Evolutionary conservation across 768 basidiomycete genomes (phyloP).

Genomic region (Xerocomellus amylosporus): DNA sequence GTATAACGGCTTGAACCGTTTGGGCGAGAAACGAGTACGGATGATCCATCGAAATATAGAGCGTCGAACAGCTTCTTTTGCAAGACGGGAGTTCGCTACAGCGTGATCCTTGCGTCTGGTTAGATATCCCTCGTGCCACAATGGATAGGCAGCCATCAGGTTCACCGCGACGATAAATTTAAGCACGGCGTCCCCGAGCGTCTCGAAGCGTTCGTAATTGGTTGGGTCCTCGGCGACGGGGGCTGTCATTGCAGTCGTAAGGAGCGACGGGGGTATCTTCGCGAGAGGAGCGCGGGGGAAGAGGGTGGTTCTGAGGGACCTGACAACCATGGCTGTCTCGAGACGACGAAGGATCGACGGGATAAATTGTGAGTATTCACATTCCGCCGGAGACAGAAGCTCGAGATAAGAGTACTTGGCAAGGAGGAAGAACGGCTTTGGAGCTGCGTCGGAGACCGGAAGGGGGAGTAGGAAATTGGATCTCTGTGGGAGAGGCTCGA

Average conservation of each 20-base stretch:
- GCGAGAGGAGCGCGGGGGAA: slow-evolving; percentile 43
- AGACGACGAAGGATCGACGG: slow-evolving; percentile 68
- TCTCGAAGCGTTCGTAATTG: slow-evolving; percentile 75
- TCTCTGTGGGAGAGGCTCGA: slow-evolving; percentile 47
- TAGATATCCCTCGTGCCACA: slow-evolving; percentile 82
- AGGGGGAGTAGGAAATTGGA: slow-evolving; percentile 61
- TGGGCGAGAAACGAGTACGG: slow-evolving; percentile 44
- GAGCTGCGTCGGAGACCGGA: slow-evolving; percentile 16
- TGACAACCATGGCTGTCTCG: slow-evolving; percentile 47
- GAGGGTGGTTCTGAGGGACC: slow-evolving; percentile 48
- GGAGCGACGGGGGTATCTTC: slow-evolving; percentile 43
- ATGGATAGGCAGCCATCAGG: slow-evolving; percentile 58
- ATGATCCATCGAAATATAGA: slow-evolving; percentile 68
- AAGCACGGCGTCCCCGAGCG: slow-evolving; percentile 71
- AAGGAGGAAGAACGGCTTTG: slow-evolving; percentile 41
- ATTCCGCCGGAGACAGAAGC: slow-evolving; percentile 52
- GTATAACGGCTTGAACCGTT: slow-evolving; percentile 41
- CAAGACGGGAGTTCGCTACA: slow-evolving; percentile 67
- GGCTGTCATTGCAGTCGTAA: slow-evolving; percentile 59
- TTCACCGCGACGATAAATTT: slow-evolving; percentile 62
- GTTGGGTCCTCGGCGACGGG: slow-evolving; percentile 54
- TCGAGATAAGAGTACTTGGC: slow-evolving; percentile 45
- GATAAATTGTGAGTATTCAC: slow-evolving; percentile 53
- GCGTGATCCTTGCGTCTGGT: slow-evolving; percentile 68
- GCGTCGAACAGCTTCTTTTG: slow-evolving; percentile 56